Evolutionary conservation across 768 basidiomycete genomes (phyloP).

Genomic region (Suillus discolor): DNA sequence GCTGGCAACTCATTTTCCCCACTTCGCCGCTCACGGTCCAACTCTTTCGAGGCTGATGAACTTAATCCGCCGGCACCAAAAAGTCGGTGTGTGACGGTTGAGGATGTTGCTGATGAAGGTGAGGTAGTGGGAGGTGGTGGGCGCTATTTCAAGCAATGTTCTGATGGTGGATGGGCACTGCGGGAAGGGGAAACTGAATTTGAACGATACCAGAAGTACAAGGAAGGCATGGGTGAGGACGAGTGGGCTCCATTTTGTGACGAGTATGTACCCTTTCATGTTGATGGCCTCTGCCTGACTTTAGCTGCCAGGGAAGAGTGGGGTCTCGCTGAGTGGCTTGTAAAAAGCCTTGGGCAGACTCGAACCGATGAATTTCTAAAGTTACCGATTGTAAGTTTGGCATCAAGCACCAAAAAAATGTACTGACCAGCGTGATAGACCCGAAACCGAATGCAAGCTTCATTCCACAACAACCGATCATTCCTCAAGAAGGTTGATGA

Average conservation of each 20-base stretch:
- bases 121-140: too few species aligned
- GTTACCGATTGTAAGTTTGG: neutral
- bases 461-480: constrained; percentile 27
- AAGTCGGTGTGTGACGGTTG: too few species aligned
- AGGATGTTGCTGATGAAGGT: too few species aligned
- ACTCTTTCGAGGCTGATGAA: too few species aligned
- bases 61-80: too few species aligned
- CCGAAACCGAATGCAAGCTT: constrained; percentile 11
- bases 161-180: neutral
- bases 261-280: neutral
- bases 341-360: constrained; percentile 27
- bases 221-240: neutral
- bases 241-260: constrained; percentile 29
- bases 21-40: too few species aligned
- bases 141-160: neutral
- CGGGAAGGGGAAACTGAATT: neutral
- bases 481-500: constrained; percentile 26
- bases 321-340: constrained; percentile 37
- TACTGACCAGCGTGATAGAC: constrained; percentile 4
- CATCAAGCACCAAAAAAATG: constrained; percentile 7
- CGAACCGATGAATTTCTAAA: constrained; percentile 19
- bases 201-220: neutral
- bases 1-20: too few species aligned
- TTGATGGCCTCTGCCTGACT: neutral
- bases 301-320: constrained; percentile 28